Percentiles rank a stretch among this genome's conserved stretches.
Conservation (phyloP, 2,329 filamentous ascomycete species). For the Trichoderma oligosporum region DNA sequence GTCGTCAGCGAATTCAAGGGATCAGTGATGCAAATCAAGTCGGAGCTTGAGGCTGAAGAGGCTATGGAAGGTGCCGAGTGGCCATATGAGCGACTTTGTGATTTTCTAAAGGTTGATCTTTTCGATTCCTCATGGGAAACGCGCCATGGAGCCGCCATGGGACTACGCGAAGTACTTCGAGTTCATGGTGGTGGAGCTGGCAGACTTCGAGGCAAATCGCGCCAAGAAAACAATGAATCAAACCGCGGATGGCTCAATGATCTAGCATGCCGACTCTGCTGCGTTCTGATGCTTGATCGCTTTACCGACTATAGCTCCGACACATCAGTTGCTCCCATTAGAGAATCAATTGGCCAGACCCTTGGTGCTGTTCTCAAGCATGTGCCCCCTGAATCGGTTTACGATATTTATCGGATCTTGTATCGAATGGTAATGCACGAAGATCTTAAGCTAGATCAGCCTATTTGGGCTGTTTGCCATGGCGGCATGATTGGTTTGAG, state of each 20-base stretch:
- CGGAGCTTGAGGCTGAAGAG: constrained; percentile 74
- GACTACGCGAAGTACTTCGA: constrained; percentile 82
- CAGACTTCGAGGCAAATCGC: constrained; percentile 64
- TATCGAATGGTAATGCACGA: constrained; percentile 90
- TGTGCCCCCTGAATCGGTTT: constrained; percentile 72
- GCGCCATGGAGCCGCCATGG: constrained; percentile 93
- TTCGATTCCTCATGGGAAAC: constrained; percentile 95
- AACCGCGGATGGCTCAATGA: constrained; percentile 91
- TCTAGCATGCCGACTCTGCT: constrained; percentile 88
- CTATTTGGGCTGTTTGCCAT: constrained; percentile 92
- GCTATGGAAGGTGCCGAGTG: constrained; percentile 78
- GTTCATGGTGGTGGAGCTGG: constrained; percentile 91
- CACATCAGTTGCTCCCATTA: constrained; percentile 91
- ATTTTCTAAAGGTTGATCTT: constrained; percentile 88
- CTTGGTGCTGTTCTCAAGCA: constrained; percentile 85
- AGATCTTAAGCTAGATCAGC: constrained; percentile 67
- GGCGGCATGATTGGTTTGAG: constrained; percentile 96
- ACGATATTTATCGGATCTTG: constrained; percentile 78
- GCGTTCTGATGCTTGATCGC: constrained; percentile 93
- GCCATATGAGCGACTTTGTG: constrained; percentile 91
- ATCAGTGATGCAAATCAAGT: constrained; percentile 72
- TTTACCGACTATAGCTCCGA: constrained; percentile 98
- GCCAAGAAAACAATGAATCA: constrained; percentile 68
- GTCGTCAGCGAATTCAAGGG: constrained; percentile 96
- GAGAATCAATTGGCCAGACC: constrained; percentile 92